Evolutionary conservation across 2,329 filamentous ascomycete species (phyloP), one percentile per base, ranked within the genome.

Genomic region (Paecilomyces formosus): DNA sequence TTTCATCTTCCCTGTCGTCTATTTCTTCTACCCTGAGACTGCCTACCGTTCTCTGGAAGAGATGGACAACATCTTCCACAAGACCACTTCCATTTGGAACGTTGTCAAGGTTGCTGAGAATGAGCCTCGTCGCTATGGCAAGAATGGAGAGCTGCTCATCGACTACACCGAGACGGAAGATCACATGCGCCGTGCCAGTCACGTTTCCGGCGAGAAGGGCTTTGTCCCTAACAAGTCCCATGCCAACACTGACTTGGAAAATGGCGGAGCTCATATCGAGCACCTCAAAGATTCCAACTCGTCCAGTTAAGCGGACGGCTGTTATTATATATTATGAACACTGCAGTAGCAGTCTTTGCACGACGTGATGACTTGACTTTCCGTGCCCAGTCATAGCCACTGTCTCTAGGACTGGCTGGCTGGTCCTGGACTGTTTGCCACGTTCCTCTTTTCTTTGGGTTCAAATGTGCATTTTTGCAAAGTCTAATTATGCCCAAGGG

Each of bases 51-150:
- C 79, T 13, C 77, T 89, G 31, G 87, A 89, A 70, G 87, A 89
- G 69, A 85, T 90, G 72, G 87, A 90, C 66, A 79, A 83, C 58
- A 85, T 89, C 63, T 87, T 88, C 76, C 78, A 78, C 68, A 82
- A 83, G 61, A 80, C 79, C 1, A 73, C 69, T 26, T 79, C 73
- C 22, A 68, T 79, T 55, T 81, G 83, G 61, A 68, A 76, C 18
- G 75, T 82, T 3, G 79, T 83, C 24, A 71, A 74, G 56, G 72
- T 82, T 28, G 82, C 83, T 2, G 68, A 74, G 8, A 70, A 81
- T 1, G 74, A 81, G 64, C 82, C 83, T 9, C 77, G 80, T 62
- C 78, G 83, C 58, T 85, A 83, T 67, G 83, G 81, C 61, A 83
- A 82, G 72, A 78, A 80, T 24, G 83, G 83, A 7, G 79, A 86